These are phyloP conservation scores for Stephania cephalantha DNA, from an alignment of 164 flowering plant species.

Conservation along the genomic window DNA sequence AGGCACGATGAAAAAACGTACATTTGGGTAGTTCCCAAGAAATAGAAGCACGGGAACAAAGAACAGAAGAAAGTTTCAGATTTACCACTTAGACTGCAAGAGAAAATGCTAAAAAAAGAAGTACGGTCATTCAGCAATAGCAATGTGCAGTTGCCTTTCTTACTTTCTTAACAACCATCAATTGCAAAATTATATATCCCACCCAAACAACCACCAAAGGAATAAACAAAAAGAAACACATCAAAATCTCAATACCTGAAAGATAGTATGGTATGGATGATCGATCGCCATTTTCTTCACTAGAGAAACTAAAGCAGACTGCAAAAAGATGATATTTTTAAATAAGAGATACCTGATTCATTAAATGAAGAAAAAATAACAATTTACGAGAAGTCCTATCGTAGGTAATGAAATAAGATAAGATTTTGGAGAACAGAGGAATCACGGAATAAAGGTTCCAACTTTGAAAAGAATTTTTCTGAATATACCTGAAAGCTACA, in stretches of 20 bases:
- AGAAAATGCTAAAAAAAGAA: not conserved
- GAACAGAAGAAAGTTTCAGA: too few species aligned
- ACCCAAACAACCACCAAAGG: not conserved
- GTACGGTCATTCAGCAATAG: not conserved
- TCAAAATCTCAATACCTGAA: conserved; percentile 54
- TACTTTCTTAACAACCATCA: too few species aligned
- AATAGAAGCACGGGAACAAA: too few species aligned
- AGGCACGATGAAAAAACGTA: too few species aligned
- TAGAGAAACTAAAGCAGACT: conserved; percentile 92
- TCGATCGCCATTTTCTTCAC: conserved; percentile 93
- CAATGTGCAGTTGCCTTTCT: too few species aligned
- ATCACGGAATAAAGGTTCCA: too few species aligned
- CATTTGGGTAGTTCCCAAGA: too few species aligned
- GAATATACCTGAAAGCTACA: conserved; percentile 62
- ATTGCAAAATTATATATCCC: not conserved
- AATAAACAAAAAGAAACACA: not conserved
- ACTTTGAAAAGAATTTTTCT: not conserved
- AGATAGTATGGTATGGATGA: conserved; percentile 94
- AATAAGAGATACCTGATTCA: conserved; percentile 2
- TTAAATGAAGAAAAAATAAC: too few species aligned
- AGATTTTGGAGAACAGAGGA: too few species aligned
- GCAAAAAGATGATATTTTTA: conserved; percentile 21
- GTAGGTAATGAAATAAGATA: too few species aligned
- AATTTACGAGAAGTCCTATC: too few species aligned
- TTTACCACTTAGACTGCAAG: too few species aligned